Evolutionary conservation across 2,329 filamentous ascomycete genomes (phyloP).

Genomic region (Alternaria tenuissima): DNA sequence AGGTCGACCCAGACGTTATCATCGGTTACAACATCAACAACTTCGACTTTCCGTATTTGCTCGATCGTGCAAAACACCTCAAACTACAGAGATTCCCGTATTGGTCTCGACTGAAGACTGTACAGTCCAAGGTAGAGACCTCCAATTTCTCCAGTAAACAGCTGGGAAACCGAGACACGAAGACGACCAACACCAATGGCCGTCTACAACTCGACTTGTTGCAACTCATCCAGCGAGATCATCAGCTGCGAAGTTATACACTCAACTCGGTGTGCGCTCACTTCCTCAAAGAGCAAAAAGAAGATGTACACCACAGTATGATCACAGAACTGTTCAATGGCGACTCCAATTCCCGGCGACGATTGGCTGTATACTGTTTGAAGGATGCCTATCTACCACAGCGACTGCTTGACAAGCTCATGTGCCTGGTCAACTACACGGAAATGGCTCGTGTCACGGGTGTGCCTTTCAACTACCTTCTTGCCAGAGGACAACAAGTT

Average conservation of each 20-base stretch:
- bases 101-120: slow-evolving; percentile 80
- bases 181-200: slow-evolving; percentile 92
- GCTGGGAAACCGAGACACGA: slow-evolving; percentile 95
- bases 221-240: slow-evolving; percentile 93
- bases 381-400: slow-evolving; percentile 98
- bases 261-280: slow-evolving; percentile 95
- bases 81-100: slow-evolving; percentile 83
- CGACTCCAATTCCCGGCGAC: slow-evolving; percentile 87
- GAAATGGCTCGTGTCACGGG: slow-evolving; percentile 99
- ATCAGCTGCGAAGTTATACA: slow-evolving; percentile 95
- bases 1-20: slow-evolving; percentile 95
- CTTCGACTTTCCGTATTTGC: slow-evolving; percentile 96
- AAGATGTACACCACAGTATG: slow-evolving; percentile 99
- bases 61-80: slow-evolving; percentile 85
- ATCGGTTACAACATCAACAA: slow-evolving; percentile 99
- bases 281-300: slow-evolving; percentile 96
- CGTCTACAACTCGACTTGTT: slow-evolving; percentile 90
- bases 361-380: slow-evolving; percentile 92
- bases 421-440: slow-evolving; percentile 98
- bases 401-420: slow-evolving; percentile 94
- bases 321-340: slow-evolving; percentile 98
- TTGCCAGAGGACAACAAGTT: slow-evolving; percentile 92
- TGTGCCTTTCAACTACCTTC: slow-evolving; percentile 93
- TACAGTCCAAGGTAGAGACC: slow-evolving; percentile 75
- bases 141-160: slow-evolving; percentile 97